Evolutionary conservation across 306 rosid genomes (phyloP), one percentile per base, ranked within the genome.

Genomic region (Pterocarpus macrocarpus): DNA sequence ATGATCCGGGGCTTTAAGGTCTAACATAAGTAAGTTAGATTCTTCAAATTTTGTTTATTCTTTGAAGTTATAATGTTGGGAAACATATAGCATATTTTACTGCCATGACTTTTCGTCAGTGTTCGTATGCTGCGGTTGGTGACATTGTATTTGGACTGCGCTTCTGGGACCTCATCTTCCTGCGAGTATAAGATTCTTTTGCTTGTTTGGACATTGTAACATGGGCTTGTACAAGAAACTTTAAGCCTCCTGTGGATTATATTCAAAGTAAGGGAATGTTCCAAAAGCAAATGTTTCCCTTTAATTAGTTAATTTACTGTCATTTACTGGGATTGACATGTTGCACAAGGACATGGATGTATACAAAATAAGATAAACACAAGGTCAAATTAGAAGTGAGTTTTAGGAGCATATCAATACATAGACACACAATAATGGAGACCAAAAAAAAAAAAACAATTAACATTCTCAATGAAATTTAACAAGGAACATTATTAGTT

Each of bases 1-100:
- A 22, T 22, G 28, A 22, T 22, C 28, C 1, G 28, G 28, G 28
- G 28, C 28, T 0, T 22, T 22, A 22, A 22, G 1, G 1, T 22
- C 28, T 22, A 22, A 22, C 28, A 22, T n/a, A n/a, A 32, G 44
- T 10, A 64, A 47, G 52, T 76, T 69, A 45, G 81, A 82, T 76
- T 80, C 84, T 76, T 11, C 49, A 63, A 64, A 39, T 58, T 22
- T 59, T 59, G 62, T 65, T 67, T 75, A 32, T 82, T 75, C 66
- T 59, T 69, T 76, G 49, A 35, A 17, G 22, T 38, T 22, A 65
- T 8, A n/a, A 43, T 63, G 36, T 62, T 28, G 72, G 69, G 16
- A 58, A 73, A n/a, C n/a, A 71, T 4, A 61, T 1, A 44, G 70
- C 78, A 71, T 70, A 76, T 76, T 76, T 68, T 41, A 11, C 69